Evolutionary conservation across 805 yeast genomes (phyloP).

Genomic region (Jamesozyma jinghongensis): DNA sequence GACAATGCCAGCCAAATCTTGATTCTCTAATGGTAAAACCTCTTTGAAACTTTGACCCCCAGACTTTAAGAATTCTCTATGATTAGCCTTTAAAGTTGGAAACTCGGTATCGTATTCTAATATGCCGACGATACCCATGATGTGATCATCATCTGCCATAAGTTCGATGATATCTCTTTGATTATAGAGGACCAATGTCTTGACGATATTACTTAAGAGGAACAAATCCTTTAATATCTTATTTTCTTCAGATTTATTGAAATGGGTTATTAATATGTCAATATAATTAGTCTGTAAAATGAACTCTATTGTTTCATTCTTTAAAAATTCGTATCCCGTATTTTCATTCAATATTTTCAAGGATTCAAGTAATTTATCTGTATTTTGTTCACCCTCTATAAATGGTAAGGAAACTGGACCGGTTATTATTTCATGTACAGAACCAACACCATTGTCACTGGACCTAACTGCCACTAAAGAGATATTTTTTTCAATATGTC

Average conservation of each 20-base stretch:
- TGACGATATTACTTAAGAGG: constrained; percentile 61
- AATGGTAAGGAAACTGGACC: constrained; percentile 72
- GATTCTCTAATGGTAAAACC: constrained; percentile 54
- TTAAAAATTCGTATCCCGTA: constrained; percentile 47
- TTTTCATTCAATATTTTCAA: constrained; percentile 51
- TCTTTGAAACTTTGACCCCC: constrained; percentile 47
- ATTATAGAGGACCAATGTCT: constrained; percentile 60
- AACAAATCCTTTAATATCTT: constrained; percentile 50
- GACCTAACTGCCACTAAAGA: constrained; percentile 62
- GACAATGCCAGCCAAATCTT: constrained; percentile 44
- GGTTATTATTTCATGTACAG: constrained; percentile 61
- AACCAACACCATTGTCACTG: constrained; percentile 40
- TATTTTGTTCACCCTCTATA: constrained; percentile 38
- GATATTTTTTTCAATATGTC: constrained; percentile 50
- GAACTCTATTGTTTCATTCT: constrained; percentile 51
- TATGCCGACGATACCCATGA: constrained; percentile 62
- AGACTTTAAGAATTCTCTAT: constrained; percentile 56
- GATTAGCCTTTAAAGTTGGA: constrained; percentile 72
- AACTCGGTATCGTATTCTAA: constrained; percentile 86
- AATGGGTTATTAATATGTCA: constrained; percentile 40
- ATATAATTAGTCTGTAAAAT: constrained; percentile 49
- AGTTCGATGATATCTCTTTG: constrained; percentile 53
- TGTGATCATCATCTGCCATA: constrained; percentile 44
- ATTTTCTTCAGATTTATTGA: constrained; percentile 46
- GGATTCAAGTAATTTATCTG: constrained; percentile 40